Evolutionary conservation across 75 land plant genomes (phyloP).

Genomic region (Pseudotsuga menziesii): DNA sequence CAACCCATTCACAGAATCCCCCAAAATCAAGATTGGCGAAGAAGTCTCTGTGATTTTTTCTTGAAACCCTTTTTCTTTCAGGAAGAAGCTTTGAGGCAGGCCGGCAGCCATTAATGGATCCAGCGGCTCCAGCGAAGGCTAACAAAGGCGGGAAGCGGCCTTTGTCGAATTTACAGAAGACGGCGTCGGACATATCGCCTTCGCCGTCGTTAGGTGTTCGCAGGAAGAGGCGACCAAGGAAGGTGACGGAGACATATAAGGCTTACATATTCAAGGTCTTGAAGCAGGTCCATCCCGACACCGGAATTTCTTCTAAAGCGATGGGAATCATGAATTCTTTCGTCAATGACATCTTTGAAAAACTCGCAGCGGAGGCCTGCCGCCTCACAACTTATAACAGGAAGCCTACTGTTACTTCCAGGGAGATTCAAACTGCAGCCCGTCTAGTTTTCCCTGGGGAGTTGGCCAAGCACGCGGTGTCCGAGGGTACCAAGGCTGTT

Average conservation of each 20-base stretch:
- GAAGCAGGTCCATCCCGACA: constrained; percentile 25
- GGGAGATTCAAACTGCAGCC: constrained; percentile 33
- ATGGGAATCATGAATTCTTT: constrained; percentile 32
- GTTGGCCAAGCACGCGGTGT: constrained; percentile 27
- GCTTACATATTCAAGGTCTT: constrained; percentile 15
- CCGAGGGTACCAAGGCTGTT: constrained; percentile 24
- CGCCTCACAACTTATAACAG: constrained; percentile 7
- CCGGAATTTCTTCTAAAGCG: constrained; percentile 25
- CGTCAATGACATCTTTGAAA: constrained; percentile 16
- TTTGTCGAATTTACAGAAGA: too few relatives aligned
- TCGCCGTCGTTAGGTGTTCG: too few relatives aligned
- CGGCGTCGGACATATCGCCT: too few relatives aligned
- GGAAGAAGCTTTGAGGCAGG: too few relatives aligned
- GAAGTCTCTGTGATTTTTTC: too few relatives aligned
- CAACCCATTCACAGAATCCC: too few relatives aligned
- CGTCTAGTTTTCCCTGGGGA: constrained; percentile 29
- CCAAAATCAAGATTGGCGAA: too few relatives aligned
- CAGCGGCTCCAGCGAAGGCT: too few relatives aligned
- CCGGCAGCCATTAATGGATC: too few relatives aligned
- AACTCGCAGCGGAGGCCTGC: constrained; percentile 14
- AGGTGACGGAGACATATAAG: constrained; percentile 6
- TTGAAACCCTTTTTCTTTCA: too few relatives aligned
- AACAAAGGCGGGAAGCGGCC: too few relatives aligned
- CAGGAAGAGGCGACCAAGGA: too few relatives aligned
- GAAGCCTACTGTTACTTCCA: constrained; percentile 5